These are phyloP conservation scores for Claviceps purpurea DNA, from an alignment of 2,329 filamentous ascomycete species.

Conservation along the genomic window DNA sequence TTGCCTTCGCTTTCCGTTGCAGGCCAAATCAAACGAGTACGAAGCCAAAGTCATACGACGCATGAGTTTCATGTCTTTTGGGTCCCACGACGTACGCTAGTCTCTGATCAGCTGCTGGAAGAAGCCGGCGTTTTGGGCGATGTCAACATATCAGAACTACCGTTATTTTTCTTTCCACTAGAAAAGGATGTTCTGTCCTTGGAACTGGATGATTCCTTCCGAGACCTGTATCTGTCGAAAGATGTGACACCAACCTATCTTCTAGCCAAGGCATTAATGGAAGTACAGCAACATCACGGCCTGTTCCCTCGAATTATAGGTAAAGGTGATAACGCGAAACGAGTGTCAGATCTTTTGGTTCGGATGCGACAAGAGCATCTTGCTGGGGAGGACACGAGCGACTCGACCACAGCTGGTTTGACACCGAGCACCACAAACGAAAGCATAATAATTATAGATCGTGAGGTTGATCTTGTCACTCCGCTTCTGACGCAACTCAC, in stretches of 20 bases:
- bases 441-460: slow-evolving; percentile 86
- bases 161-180: slow-evolving; percentile 79
- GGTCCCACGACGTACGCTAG: slow-evolving; percentile 81
- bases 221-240: slow-evolving; percentile 77
- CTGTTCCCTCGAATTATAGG: slow-evolving; percentile 90
- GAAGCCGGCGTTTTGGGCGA: slow-evolving; percentile 89
- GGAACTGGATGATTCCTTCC: slow-evolving; percentile 76
- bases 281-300: slow-evolving; percentile 79
- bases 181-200: slow-evolving; percentile 85
- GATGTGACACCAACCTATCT: slow-evolving; percentile 86
- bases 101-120: slow-evolving; percentile 84
- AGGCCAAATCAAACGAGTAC: slow-evolving; percentile 87
- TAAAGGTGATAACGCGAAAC: slow-evolving; percentile 88
- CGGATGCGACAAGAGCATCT: slow-evolving; percentile 85
- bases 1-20: background rate
- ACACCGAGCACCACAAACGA: slow-evolving; percentile 81
- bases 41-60: slow-evolving; percentile 73
- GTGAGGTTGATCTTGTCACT: slow-evolving; percentile 88
- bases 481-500: slow-evolving; percentile 87
- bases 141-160: slow-evolving; percentile 75
- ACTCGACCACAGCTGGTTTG: slow-evolving; percentile 49
- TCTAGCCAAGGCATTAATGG: slow-evolving; percentile 85
- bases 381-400: slow-evolving; percentile 61
- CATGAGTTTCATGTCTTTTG: slow-evolving; percentile 97
- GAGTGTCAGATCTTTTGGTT: slow-evolving; percentile 71